Base-by-base conservation (phyloP, 208 protist species). In the Leishmania tarentolae region DNA sequence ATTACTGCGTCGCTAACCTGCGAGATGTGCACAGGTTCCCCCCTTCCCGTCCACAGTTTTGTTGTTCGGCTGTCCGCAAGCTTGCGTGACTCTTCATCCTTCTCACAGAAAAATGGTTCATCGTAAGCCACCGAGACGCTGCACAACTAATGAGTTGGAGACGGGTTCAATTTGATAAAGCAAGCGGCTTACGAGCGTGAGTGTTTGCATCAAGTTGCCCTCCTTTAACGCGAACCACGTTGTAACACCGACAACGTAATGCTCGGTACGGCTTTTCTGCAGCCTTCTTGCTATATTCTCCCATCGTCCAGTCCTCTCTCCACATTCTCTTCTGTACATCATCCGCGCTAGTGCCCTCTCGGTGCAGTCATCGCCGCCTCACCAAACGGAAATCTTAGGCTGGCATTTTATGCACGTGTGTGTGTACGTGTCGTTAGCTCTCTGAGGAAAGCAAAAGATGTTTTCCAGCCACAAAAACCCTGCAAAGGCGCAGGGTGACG, bases 401-500 rank as follows among this genome's bases (percentile, higher is more conserved):
- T 13, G 28, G 9, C 15, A 31, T 9, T 24, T 35, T 35, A 24
- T 42, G 9, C 0, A 13, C 31, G 3, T 50, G 24, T 57, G 59
- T 37, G 28, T 37, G 31, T 28, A 9, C 17, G 8, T 13, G 3
- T 31, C 24, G 52, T 61, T 9, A 44, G 50, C 61, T 15, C 72
- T 76, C 31, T 37, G 40, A 76, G 72, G 35, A n/a, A 40, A 37
- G 35, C 8, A 0, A 76, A 61, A 13, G 72, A 83, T 86, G 83
- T 83, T 80, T 65, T 79, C 78, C 1, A 75, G 71, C 37, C 40
- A 37, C n/a, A 79, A 79, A 53, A 8, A 37, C 8, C 37, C 77
- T 17, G 15, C 71, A n/a, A 82, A 73, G 75, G 28, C 50, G 50
- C 66, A 63, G 47, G 72, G 77, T 59, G 82, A 85, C 72, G 82